Percentiles rank a stretch among this genome's conserved stretches.
phyloP scores from a whole-genome alignment of 176 grass and related monocot species.

The Puya raimondii region DNA sequence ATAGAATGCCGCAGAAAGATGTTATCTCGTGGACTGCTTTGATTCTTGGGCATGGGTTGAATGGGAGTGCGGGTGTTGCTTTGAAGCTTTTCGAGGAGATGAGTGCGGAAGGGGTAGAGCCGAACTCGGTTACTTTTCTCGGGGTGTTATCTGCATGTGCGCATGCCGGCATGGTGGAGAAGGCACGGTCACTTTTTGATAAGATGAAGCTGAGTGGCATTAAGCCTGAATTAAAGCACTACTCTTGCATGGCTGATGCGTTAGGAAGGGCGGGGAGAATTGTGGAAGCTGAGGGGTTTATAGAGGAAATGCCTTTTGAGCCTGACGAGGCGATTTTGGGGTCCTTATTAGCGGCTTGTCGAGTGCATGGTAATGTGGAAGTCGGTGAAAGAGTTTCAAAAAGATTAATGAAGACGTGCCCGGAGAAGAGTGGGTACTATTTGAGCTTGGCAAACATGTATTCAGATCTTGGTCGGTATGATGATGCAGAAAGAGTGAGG shows the following conservation, averaged over 20 bases:
- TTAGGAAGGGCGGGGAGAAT: constrained; percentile 51
- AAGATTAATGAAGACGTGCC: constrained; percentile 48
- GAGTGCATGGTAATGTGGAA: constrained; percentile 56
- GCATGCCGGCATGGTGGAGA: constrained; percentile 61
- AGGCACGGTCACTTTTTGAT: constrained; percentile 36
- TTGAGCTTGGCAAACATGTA: constrained; percentile 83
- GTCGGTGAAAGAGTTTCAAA: constrained; percentile 43
- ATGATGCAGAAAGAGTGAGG: constrained; percentile 57
- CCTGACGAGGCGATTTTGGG: constrained; percentile 56
- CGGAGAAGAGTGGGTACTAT: constrained; percentile 55
- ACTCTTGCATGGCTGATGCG: constrained; percentile 54
- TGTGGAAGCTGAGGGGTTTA: constrained; percentile 39
- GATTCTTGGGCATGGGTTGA: constrained; percentile 66
- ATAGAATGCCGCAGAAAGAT: constrained; percentile 34
- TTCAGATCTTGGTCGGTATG: constrained; percentile 53
- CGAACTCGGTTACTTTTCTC: constrained; percentile 56
- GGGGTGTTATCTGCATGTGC: constrained; percentile 59
- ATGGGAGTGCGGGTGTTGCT: constrained; percentile 38
- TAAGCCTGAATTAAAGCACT: constrained; percentile 54
- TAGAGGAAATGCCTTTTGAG: constrained; percentile 66
- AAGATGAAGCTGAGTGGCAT: constrained; percentile 36
- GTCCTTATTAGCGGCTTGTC: constrained; percentile 45
- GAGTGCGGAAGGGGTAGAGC: constrained; percentile 22
- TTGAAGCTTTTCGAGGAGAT: constrained; percentile 52
- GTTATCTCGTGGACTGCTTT: constrained; percentile 76